Conservation (phyloP, 2,329 filamentous ascomycete genomes). For the Lasiodiplodia citricola region DNA sequence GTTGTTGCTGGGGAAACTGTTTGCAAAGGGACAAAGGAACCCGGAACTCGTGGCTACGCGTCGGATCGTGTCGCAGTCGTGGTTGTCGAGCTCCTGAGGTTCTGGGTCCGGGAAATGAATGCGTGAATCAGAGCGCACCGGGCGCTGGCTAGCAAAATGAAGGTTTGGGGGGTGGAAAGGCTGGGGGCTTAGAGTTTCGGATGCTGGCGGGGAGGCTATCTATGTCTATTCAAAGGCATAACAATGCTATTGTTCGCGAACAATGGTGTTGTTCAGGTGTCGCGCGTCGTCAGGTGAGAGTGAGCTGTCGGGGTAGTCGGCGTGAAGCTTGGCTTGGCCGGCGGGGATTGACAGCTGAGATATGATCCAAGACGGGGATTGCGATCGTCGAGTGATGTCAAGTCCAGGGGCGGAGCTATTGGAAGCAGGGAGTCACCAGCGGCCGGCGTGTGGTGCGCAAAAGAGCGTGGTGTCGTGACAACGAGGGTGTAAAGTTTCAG, state of each 20-base stretch:
- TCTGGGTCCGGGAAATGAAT: conserved; percentile 5
- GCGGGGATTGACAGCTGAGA: background rate
- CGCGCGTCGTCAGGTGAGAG: conserved; percentile 14
- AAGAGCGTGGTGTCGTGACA: background rate
- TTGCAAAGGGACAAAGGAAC: conserved; percentile 10
- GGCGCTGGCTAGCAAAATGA: background rate
- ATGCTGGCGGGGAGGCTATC: conserved; percentile 10
- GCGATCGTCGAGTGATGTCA: conserved; percentile 5
- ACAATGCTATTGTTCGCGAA: conserved; percentile 18
- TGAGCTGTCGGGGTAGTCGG: conserved; percentile 15
- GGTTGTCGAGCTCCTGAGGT: conserved; percentile 18
- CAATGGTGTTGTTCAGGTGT: background rate
- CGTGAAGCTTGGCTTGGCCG: background rate
- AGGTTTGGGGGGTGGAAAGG: background rate
- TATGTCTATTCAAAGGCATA: conserved; percentile 19
- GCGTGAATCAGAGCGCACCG: conserved; percentile 11
- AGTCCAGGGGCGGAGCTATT: conserved; percentile 3
- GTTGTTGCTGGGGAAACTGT: background rate
- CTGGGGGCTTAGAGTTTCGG: background rate
- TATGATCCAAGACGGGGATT: conserved; percentile 12
- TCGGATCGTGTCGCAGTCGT: conserved; percentile 9
- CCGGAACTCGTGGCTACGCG: conserved; percentile 22
- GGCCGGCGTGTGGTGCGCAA: conserved; percentile 17
- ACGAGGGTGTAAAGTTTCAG: conserved; percentile 16
- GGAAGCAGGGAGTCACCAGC: conserved; percentile 4